Evolutionary conservation across 2,329 filamentous ascomycete genomes (phyloP), one percentile per base, ranked within the genome.

Genomic region (Alternaria sp.): DNA sequence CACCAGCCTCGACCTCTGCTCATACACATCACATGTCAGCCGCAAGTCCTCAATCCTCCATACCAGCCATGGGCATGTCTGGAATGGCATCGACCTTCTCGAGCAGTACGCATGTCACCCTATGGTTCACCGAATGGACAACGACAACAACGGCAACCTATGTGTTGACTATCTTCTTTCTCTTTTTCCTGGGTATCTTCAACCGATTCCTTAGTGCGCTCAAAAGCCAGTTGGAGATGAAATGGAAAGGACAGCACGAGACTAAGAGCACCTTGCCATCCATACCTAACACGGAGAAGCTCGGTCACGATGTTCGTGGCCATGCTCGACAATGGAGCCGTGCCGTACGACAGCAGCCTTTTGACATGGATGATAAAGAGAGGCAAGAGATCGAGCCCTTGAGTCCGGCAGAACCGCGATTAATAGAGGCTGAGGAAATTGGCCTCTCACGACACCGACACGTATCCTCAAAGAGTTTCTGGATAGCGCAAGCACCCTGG

Each of bases 121-220:
- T 75, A 20, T 73, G 69, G 59, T 71, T 76, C 55, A 64, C 65
- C 4, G 51, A 63, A 26, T 76, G 71, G 73, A 73, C 69, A 1
- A 75, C 71, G 1, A 68, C 66, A 3, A 68, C 74, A 8, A 64
- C 70, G 2, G 51, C 57, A 1, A 57, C 66, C 7, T 77, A 77
- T 53, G 54, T 68, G 16, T 59, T 69, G 6, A 65, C 75, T 1
- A 52, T 76, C 24, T 39, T 74, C 39, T 70, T 74, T 34, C 62
- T 77, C 12, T 75, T 75, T 55, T 57, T 49, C 7, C 55, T 75
- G 2, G 71, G 72, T 4, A 51, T 77, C 1, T 57, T 75, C 24
- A 74, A 73, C 26, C 73, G 74, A 3, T 75, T 75, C 36, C 71
- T 76, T 5, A 71, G 73, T 11, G 70, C 70, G 3, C 34, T 73